Conservation (phyloP, 108 stramenopile genomes). For the Heterococcus sp. region DNA sequence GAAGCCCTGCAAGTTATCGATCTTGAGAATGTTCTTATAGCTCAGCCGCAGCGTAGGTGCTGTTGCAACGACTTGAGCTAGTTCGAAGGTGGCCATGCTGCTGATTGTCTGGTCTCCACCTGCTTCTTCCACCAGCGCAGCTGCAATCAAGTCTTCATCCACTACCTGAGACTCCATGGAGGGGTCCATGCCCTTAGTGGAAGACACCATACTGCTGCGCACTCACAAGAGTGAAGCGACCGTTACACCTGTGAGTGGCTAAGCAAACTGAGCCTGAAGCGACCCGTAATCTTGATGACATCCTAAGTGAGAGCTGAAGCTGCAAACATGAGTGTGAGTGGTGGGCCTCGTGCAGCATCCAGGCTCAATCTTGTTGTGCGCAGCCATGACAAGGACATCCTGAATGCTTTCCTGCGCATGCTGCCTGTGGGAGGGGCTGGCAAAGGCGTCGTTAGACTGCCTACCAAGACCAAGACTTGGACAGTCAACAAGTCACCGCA, state of each 20-base stretch:
- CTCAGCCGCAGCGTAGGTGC: slow-evolving; percentile 44
- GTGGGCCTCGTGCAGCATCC: too few species aligned
- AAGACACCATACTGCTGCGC: too few species aligned
- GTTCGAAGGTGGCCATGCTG: slow-evolving; percentile 38
- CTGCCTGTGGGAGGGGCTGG: too few species aligned
- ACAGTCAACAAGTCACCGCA: background rate
- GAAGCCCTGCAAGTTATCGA: slow-evolving; percentile 64
- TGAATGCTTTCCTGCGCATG: too few species aligned
- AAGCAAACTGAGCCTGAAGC: too few species aligned
- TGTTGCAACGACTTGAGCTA: slow-evolving; percentile 6
- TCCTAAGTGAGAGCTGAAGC: too few species aligned
- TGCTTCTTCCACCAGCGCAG: slow-evolving; percentile 22
- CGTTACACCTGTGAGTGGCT: too few species aligned
- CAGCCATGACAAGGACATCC: too few species aligned
- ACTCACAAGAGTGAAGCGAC: too few species aligned
- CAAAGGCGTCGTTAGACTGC: background rate
- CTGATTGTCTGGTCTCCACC: slow-evolving; percentile 31
- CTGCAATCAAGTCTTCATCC: slow-evolving; percentile 37
- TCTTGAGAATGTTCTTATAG: slow-evolving; percentile 58
- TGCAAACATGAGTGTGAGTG: too few species aligned
- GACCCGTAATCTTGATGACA: too few species aligned
- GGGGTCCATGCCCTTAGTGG: background rate
- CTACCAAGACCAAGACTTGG: background rate
- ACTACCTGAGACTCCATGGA: slow-evolving; percentile 16
- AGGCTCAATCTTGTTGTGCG: too few species aligned